These are phyloP conservation scores for Saccharomyces pastorianus DNA, from an alignment of 1,139 yeast genomes.

Conservation along the genomic window DNA sequence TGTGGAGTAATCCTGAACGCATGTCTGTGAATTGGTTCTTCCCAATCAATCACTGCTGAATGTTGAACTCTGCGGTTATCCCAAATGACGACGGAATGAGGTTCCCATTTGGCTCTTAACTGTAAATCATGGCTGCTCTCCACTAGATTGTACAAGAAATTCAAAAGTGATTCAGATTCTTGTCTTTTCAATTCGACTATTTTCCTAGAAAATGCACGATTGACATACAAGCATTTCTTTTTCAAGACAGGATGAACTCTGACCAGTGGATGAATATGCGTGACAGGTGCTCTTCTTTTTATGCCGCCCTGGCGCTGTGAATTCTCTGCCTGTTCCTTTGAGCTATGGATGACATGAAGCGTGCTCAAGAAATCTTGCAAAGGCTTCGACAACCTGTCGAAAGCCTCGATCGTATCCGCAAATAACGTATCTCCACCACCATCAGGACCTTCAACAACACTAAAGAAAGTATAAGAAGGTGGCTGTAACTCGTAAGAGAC, in stretches of 20 bases:
- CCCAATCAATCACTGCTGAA: conserved; percentile 59
- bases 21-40: conserved; percentile 48
- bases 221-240: conserved; percentile 50
- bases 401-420: conserved; percentile 57
- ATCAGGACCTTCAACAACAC: conserved; percentile 53
- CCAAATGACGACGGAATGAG: conserved; percentile 60
- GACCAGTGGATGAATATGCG: conserved; percentile 56
- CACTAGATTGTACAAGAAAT: conserved; percentile 46
- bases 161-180: conserved; percentile 50
- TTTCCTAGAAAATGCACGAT: conserved; percentile 52
- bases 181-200: conserved; percentile 59
- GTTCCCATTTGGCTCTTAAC: conserved; percentile 50
- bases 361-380: conserved; percentile 49
- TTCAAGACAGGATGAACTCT: conserved; percentile 65
- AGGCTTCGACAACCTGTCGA: conserved; percentile 56
- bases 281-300: conserved; percentile 55
- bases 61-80: conserved; percentile 62
- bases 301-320: conserved; percentile 49
- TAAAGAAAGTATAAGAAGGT: conserved; percentile 56
- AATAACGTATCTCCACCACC: conserved; percentile 72
- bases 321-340: conserved; percentile 56
- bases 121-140: conserved; percentile 46
- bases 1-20: conserved; percentile 62
- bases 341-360: conserved; percentile 58
- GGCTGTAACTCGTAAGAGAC: conserved; percentile 66